These are phyloP conservation scores for Colletotrichum spinosum DNA, from an alignment of 2,329 filamentous ascomycete species.

Conservation along the genomic window DNA sequence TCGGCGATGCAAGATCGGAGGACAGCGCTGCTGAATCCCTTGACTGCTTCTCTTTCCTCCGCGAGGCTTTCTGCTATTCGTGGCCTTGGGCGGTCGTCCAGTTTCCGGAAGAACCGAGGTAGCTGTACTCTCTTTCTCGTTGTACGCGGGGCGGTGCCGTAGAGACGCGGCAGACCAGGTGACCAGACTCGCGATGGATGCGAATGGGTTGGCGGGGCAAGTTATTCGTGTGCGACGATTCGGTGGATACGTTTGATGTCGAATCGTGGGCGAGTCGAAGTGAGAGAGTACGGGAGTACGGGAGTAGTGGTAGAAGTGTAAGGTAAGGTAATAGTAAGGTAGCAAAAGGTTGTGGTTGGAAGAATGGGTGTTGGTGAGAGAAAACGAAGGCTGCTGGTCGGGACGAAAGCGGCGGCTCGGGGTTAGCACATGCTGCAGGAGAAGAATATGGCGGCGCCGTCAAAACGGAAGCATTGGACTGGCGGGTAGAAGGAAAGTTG, in stretches of 20 bases:
- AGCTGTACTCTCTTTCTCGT: slow-evolving; percentile 26
- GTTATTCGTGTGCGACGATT: slow-evolving; percentile 26
- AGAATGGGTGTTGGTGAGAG: slow-evolving; percentile 32
- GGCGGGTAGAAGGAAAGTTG: slow-evolving; percentile 26
- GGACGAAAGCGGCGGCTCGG: slow-evolving; percentile 36
- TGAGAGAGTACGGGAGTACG: slow-evolving; percentile 1
- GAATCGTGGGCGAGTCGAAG: slow-evolving; percentile 18
- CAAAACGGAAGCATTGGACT: slow-evolving; percentile 30
- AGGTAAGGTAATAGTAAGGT: slow-evolving; percentile 8
- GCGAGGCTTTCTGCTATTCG: slow-evolving; percentile 17
- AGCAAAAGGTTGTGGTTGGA: slow-evolving; percentile 25
- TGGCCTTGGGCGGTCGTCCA: slow-evolving; percentile 9
- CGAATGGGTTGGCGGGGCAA: slow-evolving; percentile 15
- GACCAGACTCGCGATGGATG: slow-evolving; percentile 31
- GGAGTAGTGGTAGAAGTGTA: slow-evolving; percentile 7
- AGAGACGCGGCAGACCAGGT: slow-evolving; percentile 14
- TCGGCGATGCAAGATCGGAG: slow-evolving; percentile 42
- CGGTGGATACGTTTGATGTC: not conserved
- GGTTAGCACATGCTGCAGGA: slow-evolving; percentile 38
- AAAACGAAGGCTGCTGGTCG: slow-evolving; percentile 36
- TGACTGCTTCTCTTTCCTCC: slow-evolving; percentile 34
- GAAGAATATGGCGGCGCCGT: slow-evolving; percentile 34
- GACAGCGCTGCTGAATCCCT: slow-evolving; percentile 68
- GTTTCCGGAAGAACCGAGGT: slow-evolving; percentile 24
- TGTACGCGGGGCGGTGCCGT: slow-evolving; percentile 25